Conservation (phyloP, 192 early-diverging fungal species). For the Fimicolochytrium jonesii region DNA sequence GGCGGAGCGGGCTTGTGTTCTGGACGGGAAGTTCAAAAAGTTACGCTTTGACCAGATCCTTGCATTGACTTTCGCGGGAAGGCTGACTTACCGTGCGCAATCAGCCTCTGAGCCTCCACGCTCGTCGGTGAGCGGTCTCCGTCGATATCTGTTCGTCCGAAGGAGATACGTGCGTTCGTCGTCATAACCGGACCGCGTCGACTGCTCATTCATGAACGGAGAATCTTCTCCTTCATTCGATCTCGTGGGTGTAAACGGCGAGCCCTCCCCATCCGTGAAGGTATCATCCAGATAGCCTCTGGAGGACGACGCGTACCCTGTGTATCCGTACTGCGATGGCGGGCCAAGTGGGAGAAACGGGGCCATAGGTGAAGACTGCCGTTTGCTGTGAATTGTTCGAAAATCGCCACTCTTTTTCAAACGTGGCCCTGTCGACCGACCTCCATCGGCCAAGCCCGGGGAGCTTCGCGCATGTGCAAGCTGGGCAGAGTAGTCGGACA, state of each 20-base stretch:
- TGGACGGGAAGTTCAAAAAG: no score
- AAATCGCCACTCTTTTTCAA: slow-evolving; percentile 12
- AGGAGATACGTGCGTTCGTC: background rate
- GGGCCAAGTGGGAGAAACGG: no score
- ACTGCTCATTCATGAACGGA: background rate
- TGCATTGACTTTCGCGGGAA: no score
- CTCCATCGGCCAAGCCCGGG: background rate
- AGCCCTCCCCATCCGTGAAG: no score
- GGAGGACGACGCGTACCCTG: background rate
- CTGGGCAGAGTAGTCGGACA: background rate
- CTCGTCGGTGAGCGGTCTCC: no score
- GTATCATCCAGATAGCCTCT: background rate
- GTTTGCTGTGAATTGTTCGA: no score
- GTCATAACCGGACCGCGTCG: background rate
- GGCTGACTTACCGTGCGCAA: no score
- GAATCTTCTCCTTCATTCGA: no score
- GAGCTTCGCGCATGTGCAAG: background rate
- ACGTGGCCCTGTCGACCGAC: background rate
- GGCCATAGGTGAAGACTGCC: no score
- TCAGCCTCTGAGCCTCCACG: no score
- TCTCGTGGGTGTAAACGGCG: no score
- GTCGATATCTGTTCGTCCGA: background rate
- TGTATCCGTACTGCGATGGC: background rate
- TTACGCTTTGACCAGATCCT: no score
- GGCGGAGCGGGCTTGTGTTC: background rate